Conservation (phyloP, 2,329 filamentous ascomycete species). For the Leptoxyphium fumago region DNA sequence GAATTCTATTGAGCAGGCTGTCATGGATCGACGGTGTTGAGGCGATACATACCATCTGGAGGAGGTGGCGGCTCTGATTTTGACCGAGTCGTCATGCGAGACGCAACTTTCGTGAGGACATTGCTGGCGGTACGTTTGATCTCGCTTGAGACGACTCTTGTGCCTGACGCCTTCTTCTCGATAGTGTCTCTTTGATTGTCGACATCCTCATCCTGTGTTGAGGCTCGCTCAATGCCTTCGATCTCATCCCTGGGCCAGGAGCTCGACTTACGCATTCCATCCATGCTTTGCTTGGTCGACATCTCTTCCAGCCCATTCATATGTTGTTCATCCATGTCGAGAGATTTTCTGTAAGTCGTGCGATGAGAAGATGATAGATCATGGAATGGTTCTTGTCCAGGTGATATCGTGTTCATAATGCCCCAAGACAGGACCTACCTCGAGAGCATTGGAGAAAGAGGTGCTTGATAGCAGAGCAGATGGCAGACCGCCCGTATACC, state of each 20-base stretch:
- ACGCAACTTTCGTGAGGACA: constrained; percentile 19
- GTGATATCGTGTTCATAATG: too few relatives aligned
- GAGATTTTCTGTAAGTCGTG: too few relatives aligned
- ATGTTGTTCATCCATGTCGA: too few relatives aligned
- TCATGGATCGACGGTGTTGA: too few relatives aligned
- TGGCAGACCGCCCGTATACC: too few relatives aligned
- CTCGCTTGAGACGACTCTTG: constrained; percentile 11
- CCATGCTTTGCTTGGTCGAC: background rate
- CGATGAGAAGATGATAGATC: too few relatives aligned
- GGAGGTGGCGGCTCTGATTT: constrained; percentile 22
- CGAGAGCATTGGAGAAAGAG: too few relatives aligned
- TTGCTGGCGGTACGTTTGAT: constrained; percentile 13
- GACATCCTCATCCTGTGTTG: constrained; percentile 5
- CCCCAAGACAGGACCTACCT: too few relatives aligned
- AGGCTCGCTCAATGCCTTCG: constrained; percentile 11
- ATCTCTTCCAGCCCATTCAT: too few relatives aligned
- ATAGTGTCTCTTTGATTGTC: constrained; percentile 3
- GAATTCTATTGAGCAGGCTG: background rate
- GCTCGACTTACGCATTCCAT: constrained; percentile 7
- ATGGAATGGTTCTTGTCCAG: too few relatives aligned
- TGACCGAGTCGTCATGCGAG: constrained; percentile 21
- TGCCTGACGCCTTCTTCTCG: background rate
- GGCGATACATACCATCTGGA: constrained; percentile 19
- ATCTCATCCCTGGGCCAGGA: constrained; percentile 5
- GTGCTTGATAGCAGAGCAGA: too few relatives aligned